phyloP scores from a whole-genome alignment of 2,329 filamentous ascomycete genomes.

The Fusarium irregulare region DNA sequence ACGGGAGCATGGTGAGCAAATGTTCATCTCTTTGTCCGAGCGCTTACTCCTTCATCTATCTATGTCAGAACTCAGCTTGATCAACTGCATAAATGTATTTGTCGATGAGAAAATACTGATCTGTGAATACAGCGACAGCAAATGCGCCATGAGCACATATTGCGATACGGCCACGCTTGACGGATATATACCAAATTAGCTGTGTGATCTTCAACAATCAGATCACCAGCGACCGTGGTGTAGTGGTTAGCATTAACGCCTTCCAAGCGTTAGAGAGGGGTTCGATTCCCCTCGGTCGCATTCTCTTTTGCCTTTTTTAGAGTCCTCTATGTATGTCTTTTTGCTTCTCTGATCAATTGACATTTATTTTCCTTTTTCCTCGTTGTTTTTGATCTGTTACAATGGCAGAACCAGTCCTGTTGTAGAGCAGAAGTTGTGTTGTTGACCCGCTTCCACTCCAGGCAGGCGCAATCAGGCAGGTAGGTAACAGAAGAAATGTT shows the following conservation, averaged over 20 bases:
- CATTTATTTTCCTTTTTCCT: no score
- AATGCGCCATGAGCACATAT: neutral
- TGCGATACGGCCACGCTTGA: accelerated
- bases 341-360: neutral
- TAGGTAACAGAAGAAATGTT: no score
- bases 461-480: neutral
- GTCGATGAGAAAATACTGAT: neutral
- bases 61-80: accelerated
- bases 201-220: accelerated
- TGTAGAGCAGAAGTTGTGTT: neutral
- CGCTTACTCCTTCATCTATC: neutral
- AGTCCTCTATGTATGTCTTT: accelerated
- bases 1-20: no score
- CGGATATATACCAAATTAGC: accelerated
- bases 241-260: constrained; percentile 9
- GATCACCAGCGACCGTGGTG: neutral
- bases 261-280: constrained; percentile 6
- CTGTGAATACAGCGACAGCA: neutral
- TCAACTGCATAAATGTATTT: neutral
- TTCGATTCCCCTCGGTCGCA: constrained; percentile 4
- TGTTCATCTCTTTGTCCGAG: neutral
- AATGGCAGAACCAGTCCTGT: accelerated
- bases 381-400: neutral
- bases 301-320: neutral
- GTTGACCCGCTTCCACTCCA: neutral